These are phyloP conservation scores for Pythium dissotocum DNA, from an alignment of 352 stramenopile genomes.

Conservation along the genomic window DNA sequence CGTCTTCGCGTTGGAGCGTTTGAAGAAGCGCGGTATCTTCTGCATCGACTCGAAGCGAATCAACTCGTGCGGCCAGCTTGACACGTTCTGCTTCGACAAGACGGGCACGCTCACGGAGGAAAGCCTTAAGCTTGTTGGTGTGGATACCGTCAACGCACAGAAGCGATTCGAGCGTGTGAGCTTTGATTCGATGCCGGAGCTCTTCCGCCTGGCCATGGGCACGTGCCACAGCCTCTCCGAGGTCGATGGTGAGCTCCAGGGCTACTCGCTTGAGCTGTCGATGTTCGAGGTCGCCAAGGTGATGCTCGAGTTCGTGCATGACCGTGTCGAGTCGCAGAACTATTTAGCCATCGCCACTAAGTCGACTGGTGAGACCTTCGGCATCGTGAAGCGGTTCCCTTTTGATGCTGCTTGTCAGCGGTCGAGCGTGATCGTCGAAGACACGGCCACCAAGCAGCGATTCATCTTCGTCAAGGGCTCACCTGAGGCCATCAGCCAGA, in stretches of 20 bases:
- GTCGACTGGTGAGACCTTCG: constrained; percentile 20
- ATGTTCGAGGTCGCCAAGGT: constrained; percentile 51
- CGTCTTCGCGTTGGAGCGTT: constrained; percentile 56
- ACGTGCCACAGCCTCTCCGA: constrained; percentile 51
- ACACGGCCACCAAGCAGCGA: constrained; percentile 35
- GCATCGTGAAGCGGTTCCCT: constrained; percentile 47
- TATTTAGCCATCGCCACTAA: constrained; percentile 28
- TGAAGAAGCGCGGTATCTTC: constrained; percentile 49
- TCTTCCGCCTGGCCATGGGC: constrained; percentile 38
- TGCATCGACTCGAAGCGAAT: constrained; percentile 71
- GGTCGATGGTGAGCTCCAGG: constrained; percentile 37
- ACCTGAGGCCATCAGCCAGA: constrained; percentile 39
- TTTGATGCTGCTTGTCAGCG: constrained; percentile 53
- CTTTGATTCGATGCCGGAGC: constrained; percentile 2
- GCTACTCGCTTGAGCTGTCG: constrained; percentile 49
- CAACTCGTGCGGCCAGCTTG: constrained; percentile 50
- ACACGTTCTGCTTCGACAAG: constrained; percentile 74
- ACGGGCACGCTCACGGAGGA: constrained; percentile 63
- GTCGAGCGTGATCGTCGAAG: constrained; percentile 48
- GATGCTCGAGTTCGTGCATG: constrained; percentile 33
- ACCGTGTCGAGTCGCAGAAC: constrained; percentile 23
- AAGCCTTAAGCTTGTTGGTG: constrained; percentile 41
- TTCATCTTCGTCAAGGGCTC: constrained; percentile 58
- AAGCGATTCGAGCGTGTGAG: constrained; percentile 11
- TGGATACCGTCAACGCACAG: constrained; percentile 22